A percentile compares a stretch with the other conserved stretches of the same genome.
Evolutionary conservation across 1,284 basidiomycete species (phyloP).

Genomic region (Ustilago trichophora): DNA sequence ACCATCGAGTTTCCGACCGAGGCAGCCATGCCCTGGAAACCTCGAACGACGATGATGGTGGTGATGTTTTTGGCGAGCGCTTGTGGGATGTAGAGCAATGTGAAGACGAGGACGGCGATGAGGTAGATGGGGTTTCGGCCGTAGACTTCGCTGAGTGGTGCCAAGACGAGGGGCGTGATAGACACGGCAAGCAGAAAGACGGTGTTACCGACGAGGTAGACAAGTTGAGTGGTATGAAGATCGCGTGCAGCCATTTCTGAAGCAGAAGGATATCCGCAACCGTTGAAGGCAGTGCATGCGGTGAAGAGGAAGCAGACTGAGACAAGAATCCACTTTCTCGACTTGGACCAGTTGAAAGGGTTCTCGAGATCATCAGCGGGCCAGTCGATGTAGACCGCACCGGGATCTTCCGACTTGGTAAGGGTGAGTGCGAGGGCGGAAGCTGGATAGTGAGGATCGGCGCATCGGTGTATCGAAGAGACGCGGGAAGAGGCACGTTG

Average conservation of each 20-base stretch:
- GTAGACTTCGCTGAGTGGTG: slow-evolving; percentile 52
- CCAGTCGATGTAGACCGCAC: slow-evolving; percentile 54
- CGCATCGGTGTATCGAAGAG: slow-evolving; percentile 36
- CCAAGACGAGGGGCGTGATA: slow-evolving; percentile 50
- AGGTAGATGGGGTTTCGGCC: slow-evolving; percentile 52
- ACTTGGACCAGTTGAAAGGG: slow-evolving; percentile 53
- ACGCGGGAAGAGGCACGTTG: slow-evolving; percentile 37
- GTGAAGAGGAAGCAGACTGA: slow-evolving; percentile 49
- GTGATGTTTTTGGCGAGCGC: slow-evolving; percentile 58
- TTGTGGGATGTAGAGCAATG: slow-evolving; percentile 57
- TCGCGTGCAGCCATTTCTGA: slow-evolving; percentile 21
- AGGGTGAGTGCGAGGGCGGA: slow-evolving; percentile 38
- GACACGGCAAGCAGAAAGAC: slow-evolving; percentile 49
- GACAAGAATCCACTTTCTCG: slow-evolving; percentile 37
- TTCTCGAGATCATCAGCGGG: slow-evolving; percentile 44
- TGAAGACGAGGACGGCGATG: slow-evolving; percentile 29
- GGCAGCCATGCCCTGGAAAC: slow-evolving; percentile 64
- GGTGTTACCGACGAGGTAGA: slow-evolving; percentile 45
- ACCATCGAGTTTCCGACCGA: slow-evolving; percentile 64
- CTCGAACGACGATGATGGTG: slow-evolving; percentile 63
- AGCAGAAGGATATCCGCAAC: slow-evolving; percentile 44
- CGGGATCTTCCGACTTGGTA: slow-evolving; percentile 41
- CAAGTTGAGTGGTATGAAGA: slow-evolving; percentile 29
- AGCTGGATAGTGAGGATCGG: slow-evolving; percentile 31
- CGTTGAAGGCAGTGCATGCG: slow-evolving; percentile 54